Conservation (phyloP, 129 eudicot species). For the Glebionis coronaria region DNA sequence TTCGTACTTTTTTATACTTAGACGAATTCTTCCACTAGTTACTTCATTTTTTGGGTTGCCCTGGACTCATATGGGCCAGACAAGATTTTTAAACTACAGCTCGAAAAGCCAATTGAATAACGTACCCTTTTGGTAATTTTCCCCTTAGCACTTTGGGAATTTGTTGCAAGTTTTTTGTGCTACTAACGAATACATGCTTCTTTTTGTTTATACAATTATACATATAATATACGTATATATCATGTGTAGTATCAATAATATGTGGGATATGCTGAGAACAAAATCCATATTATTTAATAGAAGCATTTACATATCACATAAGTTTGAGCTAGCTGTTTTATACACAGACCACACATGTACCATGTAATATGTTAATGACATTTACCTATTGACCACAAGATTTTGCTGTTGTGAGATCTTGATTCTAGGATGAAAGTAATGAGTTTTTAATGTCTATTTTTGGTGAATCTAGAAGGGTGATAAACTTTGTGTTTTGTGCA, state of each 20-base stretch:
- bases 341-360: slow-evolving; percentile 38
- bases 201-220: slow-evolving; percentile 2
- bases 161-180: background rate
- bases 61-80: too few species aligned
- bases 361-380: slow-evolving; percentile 29
- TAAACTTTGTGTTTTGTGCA: slow-evolving; percentile 42
- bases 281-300: slow-evolving; percentile 34
- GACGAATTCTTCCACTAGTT: too few species aligned
- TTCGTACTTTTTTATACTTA: too few species aligned
- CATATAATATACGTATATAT: slow-evolving; percentile 19
- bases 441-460: slow-evolving; percentile 29
- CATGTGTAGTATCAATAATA: slow-evolving; percentile 40
- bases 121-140: too few species aligned
- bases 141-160: background rate
- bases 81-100: too few species aligned
- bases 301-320: slow-evolving; percentile 35
- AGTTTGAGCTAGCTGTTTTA: slow-evolving; percentile 34
- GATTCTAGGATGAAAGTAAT: slow-evolving; percentile 31
- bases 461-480: slow-evolving; percentile 31
- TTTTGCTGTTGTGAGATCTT: slow-evolving; percentile 36
- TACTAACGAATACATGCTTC: slow-evolving; percentile 10
- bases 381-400: slow-evolving; percentile 16
- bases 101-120: too few species aligned
- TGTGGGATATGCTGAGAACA: slow-evolving; percentile 44
- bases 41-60: too few species aligned